Conservation (phyloP, 225 moss, liverwort and hornwort genomes). For the Bryoerythrophyllum caledonicum region DNA sequence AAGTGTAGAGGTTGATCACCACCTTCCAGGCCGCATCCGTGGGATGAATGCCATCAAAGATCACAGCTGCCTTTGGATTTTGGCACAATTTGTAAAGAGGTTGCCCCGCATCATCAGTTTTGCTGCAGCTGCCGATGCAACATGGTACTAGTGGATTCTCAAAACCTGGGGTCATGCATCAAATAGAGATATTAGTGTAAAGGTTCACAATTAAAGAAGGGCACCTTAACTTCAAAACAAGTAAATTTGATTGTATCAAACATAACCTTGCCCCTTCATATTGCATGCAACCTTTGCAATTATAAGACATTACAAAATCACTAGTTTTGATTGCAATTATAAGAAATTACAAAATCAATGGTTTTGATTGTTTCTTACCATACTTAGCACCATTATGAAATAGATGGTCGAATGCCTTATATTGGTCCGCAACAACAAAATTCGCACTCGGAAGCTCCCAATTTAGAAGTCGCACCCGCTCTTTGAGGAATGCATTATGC, state of each 20-base stretch:
- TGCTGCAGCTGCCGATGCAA: conserved; percentile 31
- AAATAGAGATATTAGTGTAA: background rate
- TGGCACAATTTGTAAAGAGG: conserved; percentile 37
- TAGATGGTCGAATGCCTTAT: conserved; percentile 41
- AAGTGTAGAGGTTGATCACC: conserved; percentile 33
- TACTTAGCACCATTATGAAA: conserved; percentile 25
- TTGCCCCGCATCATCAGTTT: conserved; percentile 19
- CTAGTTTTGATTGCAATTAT: too few relatives aligned
- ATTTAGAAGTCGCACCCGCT: conserved; percentile 33
- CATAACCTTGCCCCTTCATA: too few relatives aligned
- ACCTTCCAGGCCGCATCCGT: conserved; percentile 46
- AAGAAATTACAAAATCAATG: too few relatives aligned
- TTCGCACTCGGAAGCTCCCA: conserved; percentile 21
- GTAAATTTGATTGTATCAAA: too few relatives aligned
- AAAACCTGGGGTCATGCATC: conserved; percentile 32
- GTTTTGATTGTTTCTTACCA: conserved; percentile 2
- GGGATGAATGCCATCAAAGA: conserved; percentile 53
- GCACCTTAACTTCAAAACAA: too few relatives aligned
- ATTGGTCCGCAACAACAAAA: conserved; percentile 40
- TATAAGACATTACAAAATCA: background rate
- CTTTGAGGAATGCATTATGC: conserved; percentile 33
- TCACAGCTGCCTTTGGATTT: conserved; percentile 23
- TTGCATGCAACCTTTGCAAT: too few relatives aligned
- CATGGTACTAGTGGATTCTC: conserved; percentile 39
- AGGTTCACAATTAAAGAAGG: too few relatives aligned